Base-by-base conservation (phyloP, 2,329 filamentous ascomycete species). In the Mycosphaerella arachidis region DNA sequence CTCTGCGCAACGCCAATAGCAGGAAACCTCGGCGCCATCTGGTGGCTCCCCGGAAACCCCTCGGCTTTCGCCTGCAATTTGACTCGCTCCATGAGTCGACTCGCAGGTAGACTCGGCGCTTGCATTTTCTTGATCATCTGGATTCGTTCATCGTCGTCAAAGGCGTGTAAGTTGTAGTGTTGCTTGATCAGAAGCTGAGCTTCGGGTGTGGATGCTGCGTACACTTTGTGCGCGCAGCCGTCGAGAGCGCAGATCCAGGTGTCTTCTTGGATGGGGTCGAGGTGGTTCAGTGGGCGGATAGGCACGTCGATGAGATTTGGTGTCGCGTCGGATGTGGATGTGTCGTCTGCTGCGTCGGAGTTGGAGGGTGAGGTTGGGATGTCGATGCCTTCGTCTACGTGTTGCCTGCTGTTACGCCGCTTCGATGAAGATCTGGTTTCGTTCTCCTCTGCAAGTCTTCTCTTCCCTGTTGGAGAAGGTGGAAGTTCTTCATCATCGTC, bases 221-320 rank as follows among this genome's bases (percentile, higher is more conserved):
- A 86, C 10, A 90, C 84, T 45, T 86, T 79, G 66, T 86, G 86
- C 40, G 76, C 76, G 68, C 88, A 91, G 27, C 82, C 85, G 10
- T 85, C 82, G 62, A 87, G 80, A 4, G 82, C 81, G 67, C 88
- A 91, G 1, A 76, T 77, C 87, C 88, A 91, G 0, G 84, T 85
- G 56, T 86, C 82, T 61, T 72, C 67, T 56, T 73, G 71, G 3
- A 70, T 55, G 7, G 67, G 66, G 52, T 72, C 69, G 18, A 52
- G 37, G 13, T 53, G 50, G 18, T 56, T 43, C 33, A 48, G 30
- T 3, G 58, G 50, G 35, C 79, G 75, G 2, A 76, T 55, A 16
- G 62, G 59, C 6, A 60, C 43, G 20, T 62, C 56, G 8, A 56
- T 40, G 6, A 57, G 40, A 13, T 57, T 57, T n/a, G 57, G 50